phyloP scores from a whole-genome alignment of 768 basidiomycete genomes.

The Clitopilus passeckerianus region DNA sequence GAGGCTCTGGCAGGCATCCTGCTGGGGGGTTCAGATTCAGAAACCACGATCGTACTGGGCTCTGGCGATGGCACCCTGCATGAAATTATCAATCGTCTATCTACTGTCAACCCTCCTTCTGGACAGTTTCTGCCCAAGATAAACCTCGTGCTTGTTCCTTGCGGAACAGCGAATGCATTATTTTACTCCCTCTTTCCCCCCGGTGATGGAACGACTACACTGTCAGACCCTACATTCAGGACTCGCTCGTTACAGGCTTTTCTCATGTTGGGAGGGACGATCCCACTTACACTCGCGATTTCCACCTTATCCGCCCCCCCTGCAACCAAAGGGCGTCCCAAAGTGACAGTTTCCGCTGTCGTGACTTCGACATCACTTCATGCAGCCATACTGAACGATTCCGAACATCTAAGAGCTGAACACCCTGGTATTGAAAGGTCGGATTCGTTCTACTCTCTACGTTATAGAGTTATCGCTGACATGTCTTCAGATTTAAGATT shows the following conservation, averaged over 20 bases:
- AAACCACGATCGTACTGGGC: conserved; percentile 50
- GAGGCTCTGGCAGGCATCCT: conserved; percentile 30
- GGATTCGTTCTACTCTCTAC: conserved; percentile 1
- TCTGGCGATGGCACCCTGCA: conserved; percentile 94
- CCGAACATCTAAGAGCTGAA: conserved; percentile 64
- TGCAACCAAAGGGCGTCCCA: conserved; percentile 12
- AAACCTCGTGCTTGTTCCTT: conserved; percentile 55
- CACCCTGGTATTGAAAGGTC: conserved; percentile 69
- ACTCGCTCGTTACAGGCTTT: conserved; percentile 54
- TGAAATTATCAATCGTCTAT: conserved; percentile 72
- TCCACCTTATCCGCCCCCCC: conserved; percentile 37
- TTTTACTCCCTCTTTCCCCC: conserved; percentile 75
- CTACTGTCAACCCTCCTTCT: conserved; percentile 15
- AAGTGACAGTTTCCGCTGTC: conserved; percentile 53
- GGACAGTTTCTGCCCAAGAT: conserved; percentile 20
- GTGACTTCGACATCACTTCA: conserved; percentile 86
- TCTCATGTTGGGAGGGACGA: conserved; percentile 28
- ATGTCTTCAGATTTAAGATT: conserved; percentile 62
- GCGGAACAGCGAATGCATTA: conserved; percentile 92
- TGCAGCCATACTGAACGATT: conserved; percentile 79
- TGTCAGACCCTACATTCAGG: conserved; percentile 26
- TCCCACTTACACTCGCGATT: conserved; percentile 50
- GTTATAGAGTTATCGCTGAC: background rate
- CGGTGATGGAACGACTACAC: conserved; percentile 11
- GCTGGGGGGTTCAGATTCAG: conserved; percentile 24